Evolutionary conservation across 495 filamentous ascomycete species (phyloP).

Genomic region (Penicillium verhagenii): DNA sequence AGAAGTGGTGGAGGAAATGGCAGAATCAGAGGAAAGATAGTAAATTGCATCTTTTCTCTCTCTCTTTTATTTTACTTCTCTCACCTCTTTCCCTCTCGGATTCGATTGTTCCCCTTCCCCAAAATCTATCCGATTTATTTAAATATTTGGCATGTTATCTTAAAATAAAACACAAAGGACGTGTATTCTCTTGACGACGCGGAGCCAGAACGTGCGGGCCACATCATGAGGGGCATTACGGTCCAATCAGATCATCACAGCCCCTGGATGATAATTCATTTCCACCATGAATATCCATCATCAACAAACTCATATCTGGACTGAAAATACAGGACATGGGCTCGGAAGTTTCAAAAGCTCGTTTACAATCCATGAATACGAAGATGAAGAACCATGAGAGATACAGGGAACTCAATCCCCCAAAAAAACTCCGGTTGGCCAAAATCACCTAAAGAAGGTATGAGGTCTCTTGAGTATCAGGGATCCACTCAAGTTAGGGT

Average conservation of each 20-base stretch:
- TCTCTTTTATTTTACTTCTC: no score
- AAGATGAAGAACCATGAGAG: not conserved
- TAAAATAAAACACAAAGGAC: not conserved
- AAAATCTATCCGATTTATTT: no score
- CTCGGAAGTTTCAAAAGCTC: no score
- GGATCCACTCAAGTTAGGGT: slow-evolving; percentile 1
- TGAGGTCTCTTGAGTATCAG: not conserved
- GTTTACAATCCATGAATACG: not conserved
- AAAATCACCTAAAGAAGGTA: not conserved
- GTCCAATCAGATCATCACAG: slow-evolving; percentile 12
- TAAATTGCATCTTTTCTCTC: no score
- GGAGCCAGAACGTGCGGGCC: slow-evolving; percentile 14
- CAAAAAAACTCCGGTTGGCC: not conserved
- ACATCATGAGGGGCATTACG: slow-evolving; percentile 12
- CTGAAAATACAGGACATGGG: no score
- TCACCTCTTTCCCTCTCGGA: no score
- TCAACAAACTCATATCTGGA: no score
- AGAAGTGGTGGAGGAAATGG: not conserved
- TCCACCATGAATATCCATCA: no score
- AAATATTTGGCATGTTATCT: not conserved
- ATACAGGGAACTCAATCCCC: no score
- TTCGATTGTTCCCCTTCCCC: no score
- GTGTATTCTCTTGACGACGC: slow-evolving; percentile 11
- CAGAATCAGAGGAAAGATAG: not conserved
- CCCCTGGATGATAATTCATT: slow-evolving; percentile 4